phyloP scores from a whole-genome alignment of 202 grass and related monocot species.

The Panicum virgatum region DNA sequence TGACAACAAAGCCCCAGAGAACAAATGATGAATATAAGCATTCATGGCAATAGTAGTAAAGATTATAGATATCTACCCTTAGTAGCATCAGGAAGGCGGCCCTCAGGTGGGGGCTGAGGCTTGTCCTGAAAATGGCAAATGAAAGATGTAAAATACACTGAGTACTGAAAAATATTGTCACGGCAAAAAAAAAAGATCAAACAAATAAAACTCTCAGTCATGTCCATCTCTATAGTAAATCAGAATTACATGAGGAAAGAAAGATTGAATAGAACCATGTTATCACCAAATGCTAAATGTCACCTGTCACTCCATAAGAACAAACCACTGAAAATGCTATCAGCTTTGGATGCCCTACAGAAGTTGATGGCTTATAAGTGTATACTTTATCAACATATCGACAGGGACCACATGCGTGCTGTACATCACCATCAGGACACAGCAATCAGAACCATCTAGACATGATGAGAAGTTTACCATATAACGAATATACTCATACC shows the following conservation, averaged over 20 bases:
- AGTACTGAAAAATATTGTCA: background rate
- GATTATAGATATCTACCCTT: constrained; percentile 50
- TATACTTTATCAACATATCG: background rate
- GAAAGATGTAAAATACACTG: background rate
- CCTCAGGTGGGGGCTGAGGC: constrained; percentile 82
- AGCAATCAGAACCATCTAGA: background rate
- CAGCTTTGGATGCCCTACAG: background rate
- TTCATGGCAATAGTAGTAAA: background rate
- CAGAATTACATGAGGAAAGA: background rate
- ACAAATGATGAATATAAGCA: background rate
- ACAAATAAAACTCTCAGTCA: background rate
- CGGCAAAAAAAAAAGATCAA: background rate
- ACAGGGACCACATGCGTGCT: background rate
- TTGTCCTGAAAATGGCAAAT: constrained; percentile 65
- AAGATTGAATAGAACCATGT: background rate
- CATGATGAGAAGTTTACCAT: background rate
- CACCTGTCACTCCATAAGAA: background rate
- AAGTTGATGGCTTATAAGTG: too few species aligned
- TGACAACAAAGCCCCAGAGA: background rate
- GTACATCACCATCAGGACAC: background rate
- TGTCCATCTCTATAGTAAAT: background rate
- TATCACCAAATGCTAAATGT: background rate
- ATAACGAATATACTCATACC: background rate
- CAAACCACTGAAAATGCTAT: background rate
- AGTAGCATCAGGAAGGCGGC: constrained; percentile 92